phyloP scores from a whole-genome alignment of 106 monocot species.

The Acorus calamus region DNA sequence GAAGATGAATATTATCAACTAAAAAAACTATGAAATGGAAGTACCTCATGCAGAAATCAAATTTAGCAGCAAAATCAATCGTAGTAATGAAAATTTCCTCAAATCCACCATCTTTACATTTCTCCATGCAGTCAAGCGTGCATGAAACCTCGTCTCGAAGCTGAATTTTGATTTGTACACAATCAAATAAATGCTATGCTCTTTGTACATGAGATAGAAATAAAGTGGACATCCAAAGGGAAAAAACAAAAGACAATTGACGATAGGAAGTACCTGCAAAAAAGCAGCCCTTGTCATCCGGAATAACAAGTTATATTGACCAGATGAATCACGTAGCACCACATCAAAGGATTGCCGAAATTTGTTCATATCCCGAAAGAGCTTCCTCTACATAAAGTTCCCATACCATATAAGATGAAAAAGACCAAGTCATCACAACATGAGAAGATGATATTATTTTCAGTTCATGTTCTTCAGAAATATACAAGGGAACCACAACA shows the following conservation, averaged over 20 bases:
- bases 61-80: slow-evolving; percentile 78
- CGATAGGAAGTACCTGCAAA: slow-evolving; percentile 40
- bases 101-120: slow-evolving; percentile 73
- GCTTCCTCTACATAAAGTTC: not conserved
- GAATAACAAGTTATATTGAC: slow-evolving; percentile 61
- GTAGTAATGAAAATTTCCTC: slow-evolving; percentile 87
- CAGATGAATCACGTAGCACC: slow-evolving; percentile 63
- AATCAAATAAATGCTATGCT: not conserved
- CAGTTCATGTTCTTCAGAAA: too few species aligned
- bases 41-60: slow-evolving; percentile 84
- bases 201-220: too few species aligned
- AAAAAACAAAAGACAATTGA: not conserved
- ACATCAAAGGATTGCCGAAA: slow-evolving; percentile 41
- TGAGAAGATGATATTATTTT: too few species aligned
- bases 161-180: slow-evolving; percentile 24
- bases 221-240: not conserved
- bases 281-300: slow-evolving; percentile 52
- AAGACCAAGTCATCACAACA: too few species aligned
- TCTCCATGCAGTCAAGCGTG: slow-evolving; percentile 48
- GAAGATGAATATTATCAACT: not conserved
- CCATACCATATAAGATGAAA: not conserved
- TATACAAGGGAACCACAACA: too few species aligned
- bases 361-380: slow-evolving; percentile 40
- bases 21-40: not conserved
- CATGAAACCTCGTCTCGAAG: slow-evolving; percentile 63